These are phyloP conservation scores for Dioszegia crocea DNA, from an alignment of 768 basidiomycete genomes.

Conservation along the genomic window DNA sequence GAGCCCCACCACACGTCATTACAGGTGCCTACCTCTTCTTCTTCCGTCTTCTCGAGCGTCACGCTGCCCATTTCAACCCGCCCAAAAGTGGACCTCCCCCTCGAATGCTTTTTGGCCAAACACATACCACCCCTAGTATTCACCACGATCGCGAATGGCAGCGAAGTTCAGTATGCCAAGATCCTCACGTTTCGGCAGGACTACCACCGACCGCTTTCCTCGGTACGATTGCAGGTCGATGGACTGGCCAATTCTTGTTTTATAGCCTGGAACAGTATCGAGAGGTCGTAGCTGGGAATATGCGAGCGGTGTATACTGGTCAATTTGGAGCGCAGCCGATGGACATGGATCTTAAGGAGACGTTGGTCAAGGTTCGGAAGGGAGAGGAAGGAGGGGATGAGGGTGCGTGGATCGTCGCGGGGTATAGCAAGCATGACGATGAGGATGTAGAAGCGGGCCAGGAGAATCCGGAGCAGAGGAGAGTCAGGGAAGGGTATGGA, in stretches of 20 bases:
- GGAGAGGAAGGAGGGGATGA: constrained; percentile 41
- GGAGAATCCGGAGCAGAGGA: constrained; percentile 21
- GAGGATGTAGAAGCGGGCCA: constrained; percentile 15
- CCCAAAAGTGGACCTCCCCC: not conserved
- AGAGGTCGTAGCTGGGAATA: constrained; percentile 35
- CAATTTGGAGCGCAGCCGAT: constrained; percentile 37
- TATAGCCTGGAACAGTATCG: constrained; percentile 44
- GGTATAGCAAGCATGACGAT: constrained; percentile 17
- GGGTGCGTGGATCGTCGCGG: constrained; percentile 36
- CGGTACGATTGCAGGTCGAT: constrained; percentile 35
- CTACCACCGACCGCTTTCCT: constrained; percentile 34
- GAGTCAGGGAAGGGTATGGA: constrained; percentile 36
- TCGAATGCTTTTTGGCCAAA: constrained; percentile 10
- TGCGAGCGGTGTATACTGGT: constrained; percentile 42
- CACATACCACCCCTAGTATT: constrained; percentile 20
- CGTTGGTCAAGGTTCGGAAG: constrained; percentile 35
- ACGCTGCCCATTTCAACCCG: constrained; percentile 22
- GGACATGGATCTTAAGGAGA: constrained; percentile 40
- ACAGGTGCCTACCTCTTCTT: constrained; percentile 33
- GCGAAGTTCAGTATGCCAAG: constrained; percentile 40
- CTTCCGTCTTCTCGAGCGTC: constrained; percentile 39
- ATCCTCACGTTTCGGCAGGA: constrained; percentile 39
- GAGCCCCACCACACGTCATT: constrained; percentile 35
- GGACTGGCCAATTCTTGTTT: constrained; percentile 44
- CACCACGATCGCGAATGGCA: constrained; percentile 44